Conservation (phyloP, 352 stramenopile species). For the Phytopythium delawarense region DNA sequence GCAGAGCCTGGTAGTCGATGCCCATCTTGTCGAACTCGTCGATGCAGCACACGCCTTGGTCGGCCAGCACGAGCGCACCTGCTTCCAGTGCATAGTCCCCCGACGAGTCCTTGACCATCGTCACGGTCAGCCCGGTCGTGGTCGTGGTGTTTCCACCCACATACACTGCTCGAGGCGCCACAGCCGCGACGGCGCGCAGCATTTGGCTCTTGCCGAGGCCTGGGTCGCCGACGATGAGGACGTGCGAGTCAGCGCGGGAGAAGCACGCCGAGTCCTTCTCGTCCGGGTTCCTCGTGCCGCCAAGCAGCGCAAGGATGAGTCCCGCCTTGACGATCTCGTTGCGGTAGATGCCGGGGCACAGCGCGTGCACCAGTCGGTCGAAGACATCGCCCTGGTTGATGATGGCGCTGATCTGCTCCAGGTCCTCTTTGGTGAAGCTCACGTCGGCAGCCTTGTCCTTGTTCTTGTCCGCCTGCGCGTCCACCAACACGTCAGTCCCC, state of each 20-base stretch:
- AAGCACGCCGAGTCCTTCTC: slow-evolving; percentile 53
- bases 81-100: slow-evolving; percentile 92
- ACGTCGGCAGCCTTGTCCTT: slow-evolving; percentile 56
- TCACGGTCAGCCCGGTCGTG: slow-evolving; percentile 95
- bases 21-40: slow-evolving; percentile 99
- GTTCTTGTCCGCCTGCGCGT: slow-evolving; percentile 24
- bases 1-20: slow-evolving; percentile 86
- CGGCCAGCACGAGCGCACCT: slow-evolving; percentile 90
- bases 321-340: slow-evolving; percentile 98
- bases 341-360: slow-evolving; percentile 96
- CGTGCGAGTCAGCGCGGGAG: slow-evolving; percentile 92
- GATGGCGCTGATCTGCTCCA: slow-evolving; percentile 90
- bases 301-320: slow-evolving; percentile 93
- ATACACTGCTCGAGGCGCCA: slow-evolving; percentile 94
- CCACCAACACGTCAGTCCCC: background rate
- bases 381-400: slow-evolving; percentile 89
- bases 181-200: slow-evolving; percentile 87
- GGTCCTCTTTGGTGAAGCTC: slow-evolving; percentile 88
- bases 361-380: slow-evolving; percentile 91
- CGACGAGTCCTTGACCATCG: slow-evolving; percentile 92
- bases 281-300: slow-evolving; percentile 81
- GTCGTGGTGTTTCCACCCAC: slow-evolving; percentile 96
- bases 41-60: slow-evolving; percentile 96
- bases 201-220: slow-evolving; percentile 96
- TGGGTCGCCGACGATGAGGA: slow-evolving; percentile 95